phyloP scores from a whole-genome alignment of 352 stramenopile genomes.

The Thalassiosira hispida region DNA sequence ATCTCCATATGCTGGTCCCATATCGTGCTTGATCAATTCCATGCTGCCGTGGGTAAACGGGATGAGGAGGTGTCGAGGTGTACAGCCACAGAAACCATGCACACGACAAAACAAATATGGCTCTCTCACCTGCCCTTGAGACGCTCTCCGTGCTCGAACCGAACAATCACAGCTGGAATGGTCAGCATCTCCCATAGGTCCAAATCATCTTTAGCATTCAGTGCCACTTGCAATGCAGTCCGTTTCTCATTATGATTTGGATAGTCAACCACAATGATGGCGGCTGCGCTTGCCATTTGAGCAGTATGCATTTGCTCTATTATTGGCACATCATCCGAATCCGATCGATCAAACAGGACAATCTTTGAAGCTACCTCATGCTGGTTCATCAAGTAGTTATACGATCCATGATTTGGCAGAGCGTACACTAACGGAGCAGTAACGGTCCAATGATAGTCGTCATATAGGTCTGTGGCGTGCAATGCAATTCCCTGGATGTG shows the following conservation, averaged over 20 bases:
- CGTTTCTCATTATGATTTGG: slow-evolving; percentile 5
- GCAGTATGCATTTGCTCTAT: slow-evolving; percentile 16
- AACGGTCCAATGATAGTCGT: slow-evolving; percentile 24
- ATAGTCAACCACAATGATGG: slow-evolving; percentile 15
- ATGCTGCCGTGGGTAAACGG: slow-evolving; percentile 4
- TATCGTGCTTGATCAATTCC: slow-evolving; percentile 16
- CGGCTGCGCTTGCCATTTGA: neutral
- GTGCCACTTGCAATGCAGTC: slow-evolving; percentile 3
- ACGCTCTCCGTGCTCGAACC: neutral
- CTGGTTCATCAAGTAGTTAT: slow-evolving; percentile 10
- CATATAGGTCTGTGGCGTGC: neutral
- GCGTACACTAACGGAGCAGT: slow-evolving; percentile 20
- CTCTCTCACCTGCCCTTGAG: neutral
- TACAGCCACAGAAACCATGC: neutral
- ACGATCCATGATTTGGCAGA: slow-evolving; percentile 18
- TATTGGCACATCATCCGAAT: neutral
- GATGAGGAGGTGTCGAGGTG: neutral
- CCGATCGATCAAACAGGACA: slow-evolving; percentile 19
- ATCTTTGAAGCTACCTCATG: slow-evolving; percentile 1
- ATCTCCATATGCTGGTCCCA: slow-evolving; percentile 1
- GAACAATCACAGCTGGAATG: slow-evolving; percentile 7
- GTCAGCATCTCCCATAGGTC: slow-evolving; percentile 9
- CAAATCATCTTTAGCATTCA: slow-evolving; percentile 9
- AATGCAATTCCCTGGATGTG: slow-evolving; percentile 27
- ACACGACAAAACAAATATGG: neutral